These are phyloP conservation scores for Elsinoe australis DNA, from an alignment of 2,329 filamentous ascomycete genomes.

Conservation along the genomic window DNA sequence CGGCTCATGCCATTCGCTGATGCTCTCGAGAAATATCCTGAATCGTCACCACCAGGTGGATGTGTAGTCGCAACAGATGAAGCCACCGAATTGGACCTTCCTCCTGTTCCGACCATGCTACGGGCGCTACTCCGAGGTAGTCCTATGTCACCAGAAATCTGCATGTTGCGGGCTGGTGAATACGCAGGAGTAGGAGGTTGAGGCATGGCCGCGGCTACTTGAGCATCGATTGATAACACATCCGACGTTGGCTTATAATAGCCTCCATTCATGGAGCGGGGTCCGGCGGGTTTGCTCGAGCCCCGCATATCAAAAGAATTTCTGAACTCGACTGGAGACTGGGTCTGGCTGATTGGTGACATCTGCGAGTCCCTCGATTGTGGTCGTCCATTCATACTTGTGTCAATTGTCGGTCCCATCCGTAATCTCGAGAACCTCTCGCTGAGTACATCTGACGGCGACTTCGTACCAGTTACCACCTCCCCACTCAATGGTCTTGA, in stretches of 20 bases:
- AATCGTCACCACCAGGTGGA: conserved; percentile 30
- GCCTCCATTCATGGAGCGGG: conserved; percentile 44
- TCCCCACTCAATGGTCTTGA: conserved; percentile 8
- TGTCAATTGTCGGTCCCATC: conserved; percentile 20
- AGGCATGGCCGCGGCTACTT: conserved; percentile 52
- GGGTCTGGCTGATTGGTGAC: conserved; percentile 34
- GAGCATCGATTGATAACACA: conserved; percentile 42
- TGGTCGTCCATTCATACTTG: conserved; percentile 22
- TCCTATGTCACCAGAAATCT: conserved; percentile 57
- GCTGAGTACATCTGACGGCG: conserved; percentile 39
- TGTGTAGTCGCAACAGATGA: conserved; percentile 33
- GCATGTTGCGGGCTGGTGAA: conserved; percentile 65
- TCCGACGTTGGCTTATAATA: background rate
- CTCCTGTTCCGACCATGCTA: conserved; percentile 49
- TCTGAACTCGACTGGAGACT: conserved; percentile 34
- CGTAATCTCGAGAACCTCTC: conserved; percentile 29
- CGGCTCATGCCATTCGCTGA: conserved; percentile 25
- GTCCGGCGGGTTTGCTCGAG: conserved; percentile 31
- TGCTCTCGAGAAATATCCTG: conserved; percentile 35
- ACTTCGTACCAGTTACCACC: background rate
- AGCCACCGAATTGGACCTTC: conserved; percentile 47
- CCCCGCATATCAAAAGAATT: conserved; percentile 23
- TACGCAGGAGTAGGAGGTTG: conserved; percentile 69
- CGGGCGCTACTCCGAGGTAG: conserved; percentile 58
- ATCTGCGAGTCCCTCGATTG: conserved; percentile 26